Base-by-base conservation (phyloP, 2,329 filamentous ascomycete genomes). In the Berkeleyomyces rouxiae region DNA sequence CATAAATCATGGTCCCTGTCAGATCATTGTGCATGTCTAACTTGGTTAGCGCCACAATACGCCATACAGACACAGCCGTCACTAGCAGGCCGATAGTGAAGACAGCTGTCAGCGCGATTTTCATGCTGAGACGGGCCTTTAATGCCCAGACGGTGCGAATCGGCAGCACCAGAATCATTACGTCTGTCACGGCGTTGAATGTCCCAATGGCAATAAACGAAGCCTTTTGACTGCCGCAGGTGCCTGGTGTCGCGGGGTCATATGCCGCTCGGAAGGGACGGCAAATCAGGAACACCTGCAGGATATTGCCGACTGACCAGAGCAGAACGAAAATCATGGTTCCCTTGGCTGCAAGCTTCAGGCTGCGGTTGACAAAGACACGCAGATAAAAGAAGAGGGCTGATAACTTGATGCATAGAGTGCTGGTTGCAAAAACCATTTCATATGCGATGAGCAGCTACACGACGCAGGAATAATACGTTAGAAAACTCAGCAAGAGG, bases 331-430 rank as follows among this genome's bases (percentile, higher is more conserved):
- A 69, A 16, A 67, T 65, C 64, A 72, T 70, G 40, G 67, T 66
- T 6, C 68, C 61, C 33, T 69, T 71, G 55, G 70, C 72, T n/a
- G 66, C 66, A 6, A 67, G 58, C 4, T 72, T 69, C 66, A 74
- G 65, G 10, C 64, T 59, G 2, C 66, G 61, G 59, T 71, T 71
- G n/a, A 70, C 70, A 58, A 75, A 74, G 5, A 77, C 69, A n/a
- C 74, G 72, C n/a, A 73, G 69, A 64, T 76, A 77, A 66, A 77
- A 76, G 46, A 70, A 68, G 47, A 76, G 63, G 40, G 77, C 73
- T 58, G 72, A 74, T 40, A 75, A 67, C 63, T 77, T 77, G 62
- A 73, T 70, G 47, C 40, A 49, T 3, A 62, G 61, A 33, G 72
- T 73, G 59, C 70, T 66, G 57, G 74, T 70, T 10, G 69, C 69